Evolutionary conservation across 1,284 basidiomycete genomes (phyloP), one percentile per base, ranked within the genome.

Genomic region (Trametes sp.): DNA sequence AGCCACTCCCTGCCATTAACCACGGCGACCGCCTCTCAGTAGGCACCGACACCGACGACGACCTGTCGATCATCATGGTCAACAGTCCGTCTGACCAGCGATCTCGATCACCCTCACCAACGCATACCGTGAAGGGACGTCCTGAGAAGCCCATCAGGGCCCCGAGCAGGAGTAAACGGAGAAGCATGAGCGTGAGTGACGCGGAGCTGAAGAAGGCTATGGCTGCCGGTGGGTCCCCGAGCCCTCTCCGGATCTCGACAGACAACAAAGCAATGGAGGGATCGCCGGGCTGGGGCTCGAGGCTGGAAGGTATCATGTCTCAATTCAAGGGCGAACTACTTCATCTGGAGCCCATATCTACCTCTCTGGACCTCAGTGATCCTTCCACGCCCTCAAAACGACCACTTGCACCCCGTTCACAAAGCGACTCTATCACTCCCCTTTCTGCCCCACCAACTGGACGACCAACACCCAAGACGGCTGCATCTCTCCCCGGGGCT

Each of bases 151-250:
- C 67, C 36, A 9, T 71, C 8, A 70, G 70, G 19, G 73, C 74
- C 23, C 77, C 76, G 35, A 68, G 68, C 28, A 77, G 81, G 48
- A 78, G 74, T 64, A 89, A 87, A 69, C 84, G 89, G 69, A 80
- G 92, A 66, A 93, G 90, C 73, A 87, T 89, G 85, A 92, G 90
- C 68, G 85, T 91, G 45, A 83, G 88, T 55, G 87, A 91, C 70
- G 81, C 82, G 10, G 90, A 92, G 58, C 70, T 85, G 49, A 83
- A 85, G 73, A 83, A 82, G 64, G 73, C 78, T 4, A 77, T 80
- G 64, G 61, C 75, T 10, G 69, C 70, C 31, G 63, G 46, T 48
- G 46, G 80, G 28, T 73, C 81, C 7, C 68, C 76, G 19, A 74
- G 73, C 28, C 77, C 80, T 29, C 75, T 77, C 10, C 70, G 69